A percentile compares a stretch with the other conserved stretches of the same genome.
These are phyloP conservation scores for Trichoderma lentiforme DNA, from an alignment of 2,329 filamentous ascomycete genomes.

Conservation along the genomic window DNA sequence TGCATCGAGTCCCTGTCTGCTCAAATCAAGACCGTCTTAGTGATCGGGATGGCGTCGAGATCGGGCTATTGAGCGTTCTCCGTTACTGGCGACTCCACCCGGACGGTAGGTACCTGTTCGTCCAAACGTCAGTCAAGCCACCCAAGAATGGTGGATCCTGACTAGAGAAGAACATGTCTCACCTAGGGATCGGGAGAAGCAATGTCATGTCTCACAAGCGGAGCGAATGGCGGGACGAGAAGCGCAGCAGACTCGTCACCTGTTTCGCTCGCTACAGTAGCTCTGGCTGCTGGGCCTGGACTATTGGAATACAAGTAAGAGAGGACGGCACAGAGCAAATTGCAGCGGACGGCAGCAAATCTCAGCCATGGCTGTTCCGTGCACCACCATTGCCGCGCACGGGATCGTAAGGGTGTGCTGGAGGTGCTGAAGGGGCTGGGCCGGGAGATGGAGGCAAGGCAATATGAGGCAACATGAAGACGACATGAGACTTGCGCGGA, in stretches of 20 bases:
- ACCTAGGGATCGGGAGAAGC: slow-evolving; percentile 13
- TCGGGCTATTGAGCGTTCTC: neutral
- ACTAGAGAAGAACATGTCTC: slow-evolving; percentile 14
- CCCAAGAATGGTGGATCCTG: slow-evolving; percentile 5
- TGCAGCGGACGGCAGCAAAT: neutral
- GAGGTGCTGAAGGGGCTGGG: neutral
- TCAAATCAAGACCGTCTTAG: neutral
- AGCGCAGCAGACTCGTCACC: neutral
- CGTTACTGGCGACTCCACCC: neutral
- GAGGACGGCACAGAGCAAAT: neutral
- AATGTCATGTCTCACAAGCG: slow-evolving; percentile 11
- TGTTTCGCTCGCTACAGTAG: neutral
- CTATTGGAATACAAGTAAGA: neutral
- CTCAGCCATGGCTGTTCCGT: neutral
- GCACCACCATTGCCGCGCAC: neutral
- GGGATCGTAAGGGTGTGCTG: neutral
- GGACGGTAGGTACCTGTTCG: slow-evolving; percentile 6
- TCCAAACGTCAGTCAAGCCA: slow-evolving; percentile 2
- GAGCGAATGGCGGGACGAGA: slow-evolving; percentile 7
- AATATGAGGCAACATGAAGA: neutral
- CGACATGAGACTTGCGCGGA: neutral
- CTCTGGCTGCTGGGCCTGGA: neutral
- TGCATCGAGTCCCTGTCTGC: neutral
- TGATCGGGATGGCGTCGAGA: slow-evolving; percentile 16
- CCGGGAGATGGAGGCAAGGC: neutral